phyloP scores from a whole-genome alignment of 345 rosid species.

The Brassica juncea region DNA sequence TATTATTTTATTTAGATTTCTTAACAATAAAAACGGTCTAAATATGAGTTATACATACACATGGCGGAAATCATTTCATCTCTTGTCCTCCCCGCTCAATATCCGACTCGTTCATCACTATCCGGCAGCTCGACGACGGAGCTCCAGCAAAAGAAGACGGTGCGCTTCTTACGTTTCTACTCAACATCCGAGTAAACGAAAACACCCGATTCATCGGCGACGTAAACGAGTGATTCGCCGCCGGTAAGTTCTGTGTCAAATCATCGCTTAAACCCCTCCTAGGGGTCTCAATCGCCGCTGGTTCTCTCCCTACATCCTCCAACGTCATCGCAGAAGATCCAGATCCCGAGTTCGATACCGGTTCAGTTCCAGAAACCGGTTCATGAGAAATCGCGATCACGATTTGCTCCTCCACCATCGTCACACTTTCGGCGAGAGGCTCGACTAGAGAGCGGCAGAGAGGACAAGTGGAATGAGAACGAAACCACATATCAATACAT shows the following conservation, averaged over 20 bases:
- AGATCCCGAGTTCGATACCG: background rate
- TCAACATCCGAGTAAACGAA: background rate
- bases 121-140: constrained; percentile 27
- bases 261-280: no score
- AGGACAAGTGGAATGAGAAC: background rate
- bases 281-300: no score
- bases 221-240: no score
- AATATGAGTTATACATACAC: background rate
- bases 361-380: background rate
- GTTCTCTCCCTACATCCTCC: no score
- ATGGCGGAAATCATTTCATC: background rate
- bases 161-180: constrained; percentile 48
- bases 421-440: background rate
- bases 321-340: background rate
- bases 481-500: background rate
- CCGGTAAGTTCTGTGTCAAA: no score
- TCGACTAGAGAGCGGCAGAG: background rate
- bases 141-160: constrained; percentile 35
- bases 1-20: no score
- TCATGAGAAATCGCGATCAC: background rate
- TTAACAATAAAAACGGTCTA: no score
- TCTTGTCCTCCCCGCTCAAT: constrained; percentile 45
- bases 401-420: background rate
- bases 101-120: constrained; percentile 41
- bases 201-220: no score